Evolutionary conservation across 192 early-diverging fungal genomes (phyloP), one percentile per base, ranked within the genome.

Genomic region (Coemansia sp.): DNA sequence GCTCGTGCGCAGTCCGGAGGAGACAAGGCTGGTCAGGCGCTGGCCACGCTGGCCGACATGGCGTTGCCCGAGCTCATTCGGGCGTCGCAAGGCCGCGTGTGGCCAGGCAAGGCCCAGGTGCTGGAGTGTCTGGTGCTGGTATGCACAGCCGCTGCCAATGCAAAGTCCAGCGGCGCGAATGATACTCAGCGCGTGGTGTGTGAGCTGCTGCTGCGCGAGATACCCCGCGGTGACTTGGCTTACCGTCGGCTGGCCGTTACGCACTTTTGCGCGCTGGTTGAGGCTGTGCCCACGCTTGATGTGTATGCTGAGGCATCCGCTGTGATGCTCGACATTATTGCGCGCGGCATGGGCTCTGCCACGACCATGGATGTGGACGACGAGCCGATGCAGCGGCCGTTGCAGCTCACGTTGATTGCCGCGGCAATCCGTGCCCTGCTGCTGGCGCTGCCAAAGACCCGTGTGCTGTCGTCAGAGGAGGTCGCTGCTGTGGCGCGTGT

Each of bases 41-140:
- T 73, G 0, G 24, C 7, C 6, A 38, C 38, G 31, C 43, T 82
- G 20, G 66, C 68, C 18, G 68, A 72, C 55, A 31, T 63, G 43
- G 59, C 66, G 55, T 54, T 82, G 7, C 75, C 72, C 0, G 68
- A 63, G 42, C 80, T 82, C 2, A 47, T 72, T 8, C 40, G 24
- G 7, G 72, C 80, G 9, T 62, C 67, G 42, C 75, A 68, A 42
- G 80, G 80, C 40, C 65, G 72, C 63, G 33, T 71, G 60, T 82
- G 80, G 80, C 75, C 80, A 0, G 80, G 80, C 8, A 82, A 77
- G 41, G 80, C 77, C 49, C 72, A 82, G 41, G 75, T 77, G 22
- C 57, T 82, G 15, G 80, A 65, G 10, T 66, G 75, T 12, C 63
- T 82, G 49, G 75, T 77, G 27, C 57, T 65, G 18, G 75, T 82